Percentiles rank a stretch among this genome's conserved stretches.
phyloP scores from a whole-genome alignment of 495 filamentous ascomycete species.

The Aspergillus haitiensis region DNA sequence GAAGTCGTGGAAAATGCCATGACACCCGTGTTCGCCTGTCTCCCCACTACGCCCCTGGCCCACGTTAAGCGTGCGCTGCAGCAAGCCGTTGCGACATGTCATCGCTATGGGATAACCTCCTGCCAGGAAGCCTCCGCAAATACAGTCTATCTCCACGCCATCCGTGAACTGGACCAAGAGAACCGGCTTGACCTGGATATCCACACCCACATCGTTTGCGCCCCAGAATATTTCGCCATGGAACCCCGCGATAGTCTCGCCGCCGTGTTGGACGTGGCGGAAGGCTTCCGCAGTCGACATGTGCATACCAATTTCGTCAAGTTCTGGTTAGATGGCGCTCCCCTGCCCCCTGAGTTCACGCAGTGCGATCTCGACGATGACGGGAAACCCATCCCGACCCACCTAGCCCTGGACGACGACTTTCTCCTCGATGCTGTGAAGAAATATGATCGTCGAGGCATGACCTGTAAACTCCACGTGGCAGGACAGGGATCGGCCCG shows the following conservation, averaged over 20 bases:
- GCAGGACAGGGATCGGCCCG: too few species aligned
- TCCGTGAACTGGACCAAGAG: not conserved
- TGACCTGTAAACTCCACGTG: too few species aligned
- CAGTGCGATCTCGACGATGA: too few species aligned
- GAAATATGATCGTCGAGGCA: too few species aligned
- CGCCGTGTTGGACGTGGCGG: too few species aligned
- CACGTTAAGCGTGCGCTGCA: slow-evolving; percentile 3
- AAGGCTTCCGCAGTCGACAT: too few species aligned
- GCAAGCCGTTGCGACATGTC: not conserved
- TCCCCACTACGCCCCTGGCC: not conserved
- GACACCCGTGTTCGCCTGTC: not conserved
- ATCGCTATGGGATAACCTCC: slow-evolving; percentile 10
- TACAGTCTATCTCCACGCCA: not conserved
- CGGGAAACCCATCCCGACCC: too few species aligned
- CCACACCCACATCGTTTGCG: not conserved
- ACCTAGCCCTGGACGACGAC: too few species aligned
- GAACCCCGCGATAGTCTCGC: slow-evolving; percentile 1
- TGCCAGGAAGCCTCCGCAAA: slow-evolving; percentile 11
- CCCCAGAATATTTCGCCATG: slow-evolving; percentile 2
- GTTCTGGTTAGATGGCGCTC: too few species aligned
- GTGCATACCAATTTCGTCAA: too few species aligned
- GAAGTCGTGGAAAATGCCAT: slow-evolving; percentile 5
- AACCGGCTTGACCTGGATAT: not conserved
- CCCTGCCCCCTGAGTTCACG: too few species aligned
- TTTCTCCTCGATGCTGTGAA: too few species aligned